phyloP scores from a whole-genome alignment of 176 grass and related monocot genomes.

The Oryza brachyantha region DNA sequence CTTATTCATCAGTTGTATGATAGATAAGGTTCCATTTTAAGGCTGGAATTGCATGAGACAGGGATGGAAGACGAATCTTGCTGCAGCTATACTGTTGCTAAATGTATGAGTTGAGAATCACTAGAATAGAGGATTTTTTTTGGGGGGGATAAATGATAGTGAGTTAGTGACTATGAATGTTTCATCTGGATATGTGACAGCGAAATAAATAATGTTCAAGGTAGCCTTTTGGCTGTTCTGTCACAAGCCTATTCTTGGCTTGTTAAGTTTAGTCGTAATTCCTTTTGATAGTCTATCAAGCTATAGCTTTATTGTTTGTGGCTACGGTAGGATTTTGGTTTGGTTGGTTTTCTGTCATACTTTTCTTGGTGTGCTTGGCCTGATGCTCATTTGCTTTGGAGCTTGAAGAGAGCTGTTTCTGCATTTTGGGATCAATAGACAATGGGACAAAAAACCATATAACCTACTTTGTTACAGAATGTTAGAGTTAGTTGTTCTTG shows the following conservation, averaged over 20 bases:
- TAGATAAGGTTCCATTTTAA: slow-evolving; percentile 3
- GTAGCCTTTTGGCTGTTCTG: background rate
- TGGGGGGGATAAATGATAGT: background rate
- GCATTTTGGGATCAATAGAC: background rate
- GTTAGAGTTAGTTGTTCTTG: background rate
- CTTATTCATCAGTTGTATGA: background rate
- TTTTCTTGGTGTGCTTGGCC: background rate
- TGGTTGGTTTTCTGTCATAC: background rate
- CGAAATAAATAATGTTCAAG: slow-evolving; percentile 10
- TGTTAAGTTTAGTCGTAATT: background rate
- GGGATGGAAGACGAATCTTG: slow-evolving; percentile 15
- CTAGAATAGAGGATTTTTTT: background rate
- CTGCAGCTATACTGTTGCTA: slow-evolving; percentile 3
- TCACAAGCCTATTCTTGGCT: background rate
- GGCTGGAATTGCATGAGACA: background rate
- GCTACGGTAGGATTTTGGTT: background rate
- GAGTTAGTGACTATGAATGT: background rate
- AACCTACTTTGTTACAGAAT: background rate
- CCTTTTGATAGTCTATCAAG: background rate
- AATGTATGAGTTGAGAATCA: slow-evolving; percentile 11
- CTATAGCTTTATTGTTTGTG: background rate
- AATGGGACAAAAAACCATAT: background rate
- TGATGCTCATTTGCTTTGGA: background rate
- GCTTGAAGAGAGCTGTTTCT: background rate
- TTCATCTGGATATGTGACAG: slow-evolving; percentile 4